These are phyloP conservation scores for Ilex aquifolium DNA, from an alignment of 257 asterid genomes.

Conservation along the genomic window DNA sequence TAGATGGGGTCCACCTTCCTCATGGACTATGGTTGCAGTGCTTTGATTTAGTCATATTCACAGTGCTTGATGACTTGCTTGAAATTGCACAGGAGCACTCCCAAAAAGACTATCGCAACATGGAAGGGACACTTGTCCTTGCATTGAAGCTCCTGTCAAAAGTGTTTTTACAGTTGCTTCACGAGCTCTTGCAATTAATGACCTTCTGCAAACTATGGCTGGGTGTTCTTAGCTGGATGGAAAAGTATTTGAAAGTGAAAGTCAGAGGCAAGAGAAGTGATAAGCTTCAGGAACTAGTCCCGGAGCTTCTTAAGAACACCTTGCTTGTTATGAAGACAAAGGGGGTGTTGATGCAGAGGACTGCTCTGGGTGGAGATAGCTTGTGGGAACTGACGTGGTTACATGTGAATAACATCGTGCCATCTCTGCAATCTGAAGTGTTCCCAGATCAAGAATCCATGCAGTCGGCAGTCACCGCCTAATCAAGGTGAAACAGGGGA, in stretches of 20 bases:
- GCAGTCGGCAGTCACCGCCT: conserved; percentile 21
- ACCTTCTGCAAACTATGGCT: conserved; percentile 93
- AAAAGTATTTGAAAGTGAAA: conserved; percentile 69
- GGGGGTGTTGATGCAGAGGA: conserved; percentile 70
- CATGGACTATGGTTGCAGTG: conserved; percentile 70
- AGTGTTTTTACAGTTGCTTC: conserved; percentile 54
- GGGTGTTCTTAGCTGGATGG: conserved; percentile 79
- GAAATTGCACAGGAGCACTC: conserved; percentile 84
- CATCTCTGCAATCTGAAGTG: conserved; percentile 65
- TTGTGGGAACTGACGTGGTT: conserved; percentile 95
- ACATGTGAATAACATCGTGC: conserved; percentile 75
- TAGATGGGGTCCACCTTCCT: conserved; percentile 56
- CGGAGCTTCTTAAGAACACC: conserved; percentile 73
- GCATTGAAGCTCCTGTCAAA: conserved; percentile 69
- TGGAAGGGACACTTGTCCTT: conserved; percentile 80
- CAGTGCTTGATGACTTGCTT: conserved; percentile 81
- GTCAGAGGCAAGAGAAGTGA: conserved; percentile 66
- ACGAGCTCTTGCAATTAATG: conserved; percentile 47
- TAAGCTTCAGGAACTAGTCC: conserved; percentile 81
- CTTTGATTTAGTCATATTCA: conserved; percentile 81
- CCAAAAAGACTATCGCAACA: conserved; percentile 79
- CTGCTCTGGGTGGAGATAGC: conserved; percentile 84
- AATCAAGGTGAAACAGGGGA: conserved; percentile 19
- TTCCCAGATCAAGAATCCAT: conserved; percentile 48
- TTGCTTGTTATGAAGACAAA: conserved; percentile 76